Conservation (phyloP, 768 basidiomycete species). For the Trametes meyenii region DNA sequence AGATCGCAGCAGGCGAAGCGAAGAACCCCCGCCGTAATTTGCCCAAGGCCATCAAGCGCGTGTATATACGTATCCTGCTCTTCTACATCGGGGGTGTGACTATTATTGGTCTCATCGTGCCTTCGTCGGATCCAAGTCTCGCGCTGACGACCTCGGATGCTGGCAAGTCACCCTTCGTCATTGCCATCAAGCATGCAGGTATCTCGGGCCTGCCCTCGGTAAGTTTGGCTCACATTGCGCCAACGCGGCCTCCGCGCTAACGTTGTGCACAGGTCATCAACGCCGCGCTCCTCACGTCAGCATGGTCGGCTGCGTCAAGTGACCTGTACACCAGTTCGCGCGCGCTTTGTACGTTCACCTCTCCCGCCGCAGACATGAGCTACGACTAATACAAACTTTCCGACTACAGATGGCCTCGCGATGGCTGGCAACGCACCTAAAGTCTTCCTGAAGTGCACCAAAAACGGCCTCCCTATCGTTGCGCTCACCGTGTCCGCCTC, state of each 20-base stretch:
- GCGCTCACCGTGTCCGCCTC: conserved; percentile 68
- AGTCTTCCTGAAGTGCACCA: conserved; percentile 71
- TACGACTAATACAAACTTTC: neutral
- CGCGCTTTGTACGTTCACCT: conserved; percentile 65
- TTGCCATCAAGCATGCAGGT: conserved; percentile 85
- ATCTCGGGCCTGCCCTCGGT: conserved; percentile 84
- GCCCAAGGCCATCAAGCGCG: conserved; percentile 59
- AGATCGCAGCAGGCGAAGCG: conserved; percentile 90
- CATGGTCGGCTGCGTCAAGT: conserved; percentile 90
- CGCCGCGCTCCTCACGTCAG: conserved; percentile 81
- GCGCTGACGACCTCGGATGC: conserved; percentile 60
- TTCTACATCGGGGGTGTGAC: conserved; percentile 60
- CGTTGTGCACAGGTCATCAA: conserved; percentile 64
- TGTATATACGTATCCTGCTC: conserved; percentile 78
- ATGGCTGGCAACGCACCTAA: conserved; percentile 78
- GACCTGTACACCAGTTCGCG: conserved; percentile 90
- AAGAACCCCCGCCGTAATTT: conserved; percentile 81
- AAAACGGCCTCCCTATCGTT: conserved; percentile 75
- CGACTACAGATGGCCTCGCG: conserved; percentile 72
- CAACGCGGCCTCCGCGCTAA: conserved; percentile 10
- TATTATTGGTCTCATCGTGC: conserved; percentile 83
- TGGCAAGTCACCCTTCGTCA: conserved; percentile 81
- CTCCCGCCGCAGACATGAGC: neutral
- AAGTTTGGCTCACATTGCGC: conserved; percentile 29
- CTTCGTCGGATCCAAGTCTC: conserved; percentile 64